Base-by-base conservation (phyloP, 2,329 filamentous ascomycete genomes). In the Colletotrichum zoysiae region DNA sequence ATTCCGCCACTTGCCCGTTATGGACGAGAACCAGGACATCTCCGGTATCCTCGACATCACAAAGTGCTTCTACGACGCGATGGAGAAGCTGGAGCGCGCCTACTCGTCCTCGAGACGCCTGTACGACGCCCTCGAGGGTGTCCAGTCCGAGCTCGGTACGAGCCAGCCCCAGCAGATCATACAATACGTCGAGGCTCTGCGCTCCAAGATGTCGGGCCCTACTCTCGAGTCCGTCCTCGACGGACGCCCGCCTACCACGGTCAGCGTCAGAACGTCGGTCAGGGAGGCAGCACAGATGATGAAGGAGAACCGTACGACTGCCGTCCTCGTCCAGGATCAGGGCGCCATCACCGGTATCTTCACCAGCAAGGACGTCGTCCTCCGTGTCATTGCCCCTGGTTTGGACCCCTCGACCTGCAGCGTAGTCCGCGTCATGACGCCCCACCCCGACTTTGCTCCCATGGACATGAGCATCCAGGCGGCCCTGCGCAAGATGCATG, bases 1-100 rank as follows among this genome's bases (percentile, higher is more conserved):
- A 23, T 99, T 99, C 87, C 91, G 96, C 77, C 96, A 99, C 85
- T 83, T 99, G 79, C 96, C 96, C 3, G 96, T 99, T 75, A 99
- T 99, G 96, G 96, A 99, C 83, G 96, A 99, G 86, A 98, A 99
- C 82, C 96, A 99, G 83, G 95, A 99, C 79, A 99, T 99, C 74
- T 97, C 95, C 9, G 96, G 96, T 86, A 95, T 99, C 76, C 86
- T 99, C 66, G 96, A 99, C 82, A 99, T 99, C 78, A 99, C 96
- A 69, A 99, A 98, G 84, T 99, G 96, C 84, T 99, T 99, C 83
- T 99, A 99, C 84, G 96, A 99, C 84, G 96, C 96, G 55, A 99
- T 99, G 96, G 96, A 99, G 86, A 99, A 99, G 86, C 86, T 99
- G 73, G 96, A 99, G 86, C 92, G 96, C 63, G 96, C 96, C 62